Conservation (phyloP, 352 stramenopile genomes). For the Phytopythium montanum region DNA sequence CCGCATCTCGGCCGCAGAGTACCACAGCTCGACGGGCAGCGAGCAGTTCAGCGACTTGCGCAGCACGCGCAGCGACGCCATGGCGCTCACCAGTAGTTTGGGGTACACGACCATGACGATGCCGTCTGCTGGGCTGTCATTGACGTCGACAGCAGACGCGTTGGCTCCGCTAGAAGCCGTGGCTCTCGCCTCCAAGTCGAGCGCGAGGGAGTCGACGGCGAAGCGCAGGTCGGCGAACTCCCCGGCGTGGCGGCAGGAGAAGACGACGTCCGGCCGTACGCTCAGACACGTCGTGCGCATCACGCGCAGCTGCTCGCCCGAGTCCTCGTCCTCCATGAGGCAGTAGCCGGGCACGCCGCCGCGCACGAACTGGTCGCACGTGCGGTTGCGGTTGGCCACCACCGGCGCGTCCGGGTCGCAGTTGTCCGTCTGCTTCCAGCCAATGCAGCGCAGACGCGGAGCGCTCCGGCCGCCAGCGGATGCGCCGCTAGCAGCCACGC, state of each 20-base stretch:
- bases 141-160: background rate
- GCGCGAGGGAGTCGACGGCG: background rate
- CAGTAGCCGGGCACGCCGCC: slow-evolving; percentile 46
- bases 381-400: slow-evolving; percentile 25
- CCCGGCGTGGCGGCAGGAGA: slow-evolving; percentile 37
- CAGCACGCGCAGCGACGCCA: slow-evolving; percentile 35
- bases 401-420: slow-evolving; percentile 28
- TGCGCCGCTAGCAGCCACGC: background rate
- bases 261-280: slow-evolving; percentile 28
- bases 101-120: slow-evolving; percentile 62
- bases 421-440: slow-evolving; percentile 47
- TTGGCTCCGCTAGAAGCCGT: background rate
- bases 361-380: slow-evolving; percentile 34
- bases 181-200: background rate
- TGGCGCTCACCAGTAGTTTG: slow-evolving; percentile 39
- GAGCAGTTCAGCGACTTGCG: slow-evolving; percentile 31
- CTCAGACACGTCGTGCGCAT: slow-evolving; percentile 36
- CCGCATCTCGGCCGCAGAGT: slow-evolving; percentile 32
- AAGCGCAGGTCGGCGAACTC: slow-evolving; percentile 37
- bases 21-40: slow-evolving; percentile 64
- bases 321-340: slow-evolving; percentile 30
- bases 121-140: slow-evolving; percentile 11
- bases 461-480: background rate
- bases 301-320: slow-evolving; percentile 28
- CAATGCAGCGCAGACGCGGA: slow-evolving; percentile 30